phyloP scores from a whole-genome alignment of 1,284 basidiomycete species.

The Peniophora sp. region DNA sequence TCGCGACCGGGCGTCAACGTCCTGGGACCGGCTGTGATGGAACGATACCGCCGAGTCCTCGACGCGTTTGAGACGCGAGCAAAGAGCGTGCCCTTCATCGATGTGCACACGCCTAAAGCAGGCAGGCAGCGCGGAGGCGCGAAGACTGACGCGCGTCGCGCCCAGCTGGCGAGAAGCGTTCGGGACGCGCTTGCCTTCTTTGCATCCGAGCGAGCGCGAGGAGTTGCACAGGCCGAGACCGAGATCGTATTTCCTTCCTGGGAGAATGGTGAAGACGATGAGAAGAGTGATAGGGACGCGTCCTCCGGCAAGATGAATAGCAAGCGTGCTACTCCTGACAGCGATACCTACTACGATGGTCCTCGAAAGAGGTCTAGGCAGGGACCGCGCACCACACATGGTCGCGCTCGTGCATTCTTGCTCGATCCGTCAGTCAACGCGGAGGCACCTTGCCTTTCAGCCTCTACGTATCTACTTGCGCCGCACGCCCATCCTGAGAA shows the following conservation, averaged over 20 bases:
- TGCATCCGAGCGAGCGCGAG: background rate
- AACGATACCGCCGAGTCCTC: constrained; percentile 58
- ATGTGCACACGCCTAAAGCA: constrained; percentile 26
- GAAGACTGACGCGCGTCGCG: constrained; percentile 47
- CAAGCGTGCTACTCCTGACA: background rate
- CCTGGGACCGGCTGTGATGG: constrained; percentile 48
- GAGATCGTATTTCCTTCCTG: background rate
- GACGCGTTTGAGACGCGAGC: constrained; percentile 52
- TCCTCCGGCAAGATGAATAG: background rate
- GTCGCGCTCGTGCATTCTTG: constrained; percentile 9
- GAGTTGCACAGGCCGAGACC: background rate
- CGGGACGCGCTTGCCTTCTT: constrained; percentile 39
- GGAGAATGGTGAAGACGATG: too few species aligned
- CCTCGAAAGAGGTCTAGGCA: too few species aligned
- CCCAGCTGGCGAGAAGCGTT: constrained; percentile 53
- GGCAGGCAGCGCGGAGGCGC: constrained; percentile 37
- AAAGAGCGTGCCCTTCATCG: constrained; percentile 63
- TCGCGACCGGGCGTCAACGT: constrained; percentile 31
- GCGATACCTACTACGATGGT: background rate
- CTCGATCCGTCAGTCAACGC: background rate
- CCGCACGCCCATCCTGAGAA: constrained; percentile 28
- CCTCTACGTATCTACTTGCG: constrained; percentile 41
- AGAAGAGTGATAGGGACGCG: background rate
- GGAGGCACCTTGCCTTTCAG: constrained; percentile 17
- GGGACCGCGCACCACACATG: constrained; percentile 12